Conservation (phyloP, 1,284 basidiomycete genomes). For the Malassezia dermatis region DNA sequence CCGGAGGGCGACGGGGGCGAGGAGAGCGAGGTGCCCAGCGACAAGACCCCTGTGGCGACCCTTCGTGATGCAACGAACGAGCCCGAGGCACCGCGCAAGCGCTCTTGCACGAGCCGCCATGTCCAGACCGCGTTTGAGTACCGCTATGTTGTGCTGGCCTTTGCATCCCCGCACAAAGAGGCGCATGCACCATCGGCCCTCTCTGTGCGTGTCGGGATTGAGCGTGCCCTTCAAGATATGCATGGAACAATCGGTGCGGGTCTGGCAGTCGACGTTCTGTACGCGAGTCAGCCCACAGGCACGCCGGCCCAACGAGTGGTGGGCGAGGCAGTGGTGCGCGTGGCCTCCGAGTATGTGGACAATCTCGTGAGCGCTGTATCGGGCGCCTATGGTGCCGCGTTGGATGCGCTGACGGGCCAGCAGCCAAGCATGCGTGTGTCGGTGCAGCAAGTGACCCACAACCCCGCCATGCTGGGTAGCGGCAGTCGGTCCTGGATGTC, state of each 20-base stretch:
- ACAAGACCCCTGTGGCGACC: neutral
- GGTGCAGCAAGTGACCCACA: slow-evolving; percentile 5
- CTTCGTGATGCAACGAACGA: neutral
- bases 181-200: slow-evolving; percentile 8
- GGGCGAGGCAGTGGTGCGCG: slow-evolving; percentile 7
- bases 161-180: neutral
- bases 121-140: neutral
- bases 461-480: slow-evolving; percentile 9
- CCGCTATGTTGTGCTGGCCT: slow-evolving; percentile 12
- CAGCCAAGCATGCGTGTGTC: slow-evolving; percentile 3
- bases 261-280: slow-evolving; percentile 25
- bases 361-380: slow-evolving; percentile 1
- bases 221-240: slow-evolving; percentile 17
- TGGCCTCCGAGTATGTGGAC: slow-evolving; percentile 9
- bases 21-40: slow-evolving; percentile 22
- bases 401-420: neutral
- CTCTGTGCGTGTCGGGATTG: slow-evolving; percentile 17
- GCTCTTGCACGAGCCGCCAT: neutral
- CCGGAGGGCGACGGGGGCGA: slow-evolving; percentile 56
- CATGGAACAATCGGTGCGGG: slow-evolving; percentile 25
- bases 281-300: slow-evolving; percentile 10
- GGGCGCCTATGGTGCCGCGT: neutral
- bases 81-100: neutral
- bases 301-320: neutral
- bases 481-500: slow-evolving; percentile 9